Evolutionary conservation across 2,329 filamentous ascomycete genomes (phyloP), one percentile per base, ranked within the genome.

Genomic region (Chrysoporthe austroafricana): DNA sequence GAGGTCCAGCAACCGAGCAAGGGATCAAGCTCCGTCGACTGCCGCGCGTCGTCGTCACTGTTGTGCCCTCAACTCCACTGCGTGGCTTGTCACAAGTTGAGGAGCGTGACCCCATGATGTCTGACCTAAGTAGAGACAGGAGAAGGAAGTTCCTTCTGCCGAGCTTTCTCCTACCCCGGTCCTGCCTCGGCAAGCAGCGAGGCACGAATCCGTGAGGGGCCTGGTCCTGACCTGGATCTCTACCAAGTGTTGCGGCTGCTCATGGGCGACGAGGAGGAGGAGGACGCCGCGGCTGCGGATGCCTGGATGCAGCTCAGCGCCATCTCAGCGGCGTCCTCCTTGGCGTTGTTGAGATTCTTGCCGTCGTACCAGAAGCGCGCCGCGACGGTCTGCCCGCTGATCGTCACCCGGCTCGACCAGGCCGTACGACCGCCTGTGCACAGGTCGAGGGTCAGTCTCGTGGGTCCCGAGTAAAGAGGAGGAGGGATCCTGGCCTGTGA

Each of bases 301-400:
- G 54, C 52, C 58, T 69, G 62, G 65, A 92, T 78, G 79, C 84
- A 86, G 74, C 84, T 86, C 69, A 91, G 78, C 36, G 93, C 93
- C 70, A 91, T 86, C 79, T 97, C 93, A 71, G 94, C 93, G n/a
- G 93, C 94, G 77, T 97, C 94, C 79, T 97, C 94, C 79, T 88
- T 90, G 68, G 93, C 93, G 75, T 96, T 96, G 83, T 94, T 88
- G 78, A 95, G 85, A 76, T 93, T 93, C 77, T 93, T 89, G 70
- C 93, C 93, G 78, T 96, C 94, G 80, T 97, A 97, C 93, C 93
- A 97, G 80, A 89, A 97, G 70, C 93, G 88, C 59, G 93, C 93
- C n/a, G 85, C 77, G 73, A 92, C 85, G 59, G 81, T 84, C 62
- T 85, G 81, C 64, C 89, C 90, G 73, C 87, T 83, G 67, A 97